Conservation (phyloP, 2,329 filamentous ascomycete genomes). For the Metarhizium humberi region DNA sequence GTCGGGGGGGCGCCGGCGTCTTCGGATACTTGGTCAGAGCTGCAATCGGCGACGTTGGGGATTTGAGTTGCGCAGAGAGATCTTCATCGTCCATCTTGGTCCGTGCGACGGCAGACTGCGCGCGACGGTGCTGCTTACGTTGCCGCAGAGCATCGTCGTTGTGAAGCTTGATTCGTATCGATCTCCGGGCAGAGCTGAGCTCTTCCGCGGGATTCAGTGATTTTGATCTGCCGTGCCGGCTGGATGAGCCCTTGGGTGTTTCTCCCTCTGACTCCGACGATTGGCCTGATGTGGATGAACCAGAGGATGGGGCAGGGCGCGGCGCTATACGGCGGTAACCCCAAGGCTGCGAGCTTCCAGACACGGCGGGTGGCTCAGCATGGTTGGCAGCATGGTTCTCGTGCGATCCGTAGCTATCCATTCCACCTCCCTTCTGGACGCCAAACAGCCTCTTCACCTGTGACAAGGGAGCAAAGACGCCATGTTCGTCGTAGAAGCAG, state of each 20-base stretch:
- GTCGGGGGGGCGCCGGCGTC: conserved; percentile 78
- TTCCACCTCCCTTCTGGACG: conserved; percentile 27
- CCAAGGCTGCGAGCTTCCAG: conserved; percentile 10
- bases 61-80: conserved; percentile 78
- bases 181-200: conserved; percentile 56
- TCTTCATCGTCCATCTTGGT: conserved; percentile 36
- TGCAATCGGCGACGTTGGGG: conserved; percentile 74
- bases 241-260: conserved; percentile 18
- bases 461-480: conserved; percentile 67
- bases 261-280: conserved; percentile 67
- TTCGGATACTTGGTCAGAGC: conserved; percentile 83
- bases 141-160: conserved; percentile 68
- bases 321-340: conserved; percentile 19
- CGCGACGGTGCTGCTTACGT: conserved; percentile 61
- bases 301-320: conserved; percentile 18
- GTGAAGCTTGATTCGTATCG: conserved; percentile 84
- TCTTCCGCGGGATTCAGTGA: conserved; percentile 53
- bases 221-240: conserved; percentile 54
- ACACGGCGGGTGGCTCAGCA: background rate
- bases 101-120: conserved; percentile 37
- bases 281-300: conserved; percentile 51
- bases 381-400: background rate
- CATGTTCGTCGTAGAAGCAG: conserved; percentile 73
- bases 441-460: conserved; percentile 60
- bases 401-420: conserved; percentile 12